Evolutionary conservation across 768 basidiomycete genomes (phyloP).

Genomic region (Mycena haematopus): DNA sequence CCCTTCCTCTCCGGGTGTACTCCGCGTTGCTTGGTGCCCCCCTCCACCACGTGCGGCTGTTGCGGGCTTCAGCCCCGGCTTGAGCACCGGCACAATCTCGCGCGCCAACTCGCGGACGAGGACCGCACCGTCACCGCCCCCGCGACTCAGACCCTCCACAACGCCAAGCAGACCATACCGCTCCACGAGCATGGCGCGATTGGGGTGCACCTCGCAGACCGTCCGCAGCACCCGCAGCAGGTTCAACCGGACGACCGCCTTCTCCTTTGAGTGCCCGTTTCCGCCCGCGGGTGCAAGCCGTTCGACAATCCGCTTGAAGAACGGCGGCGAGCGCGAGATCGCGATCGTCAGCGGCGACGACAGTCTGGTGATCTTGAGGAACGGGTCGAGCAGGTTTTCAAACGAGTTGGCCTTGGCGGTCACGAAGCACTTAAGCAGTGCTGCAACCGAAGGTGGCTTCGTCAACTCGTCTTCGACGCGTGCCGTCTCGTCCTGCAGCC

Average conservation of each 20-base stretch:
- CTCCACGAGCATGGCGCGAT: constrained; percentile 81
- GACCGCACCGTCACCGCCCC: constrained; percentile 82
- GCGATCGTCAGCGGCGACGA: constrained; percentile 77
- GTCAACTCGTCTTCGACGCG: constrained; percentile 90
- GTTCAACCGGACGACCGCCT: constrained; percentile 90
- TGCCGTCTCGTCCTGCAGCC: constrained; percentile 95
- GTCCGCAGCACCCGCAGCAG: constrained; percentile 83
- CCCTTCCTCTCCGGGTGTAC: constrained; percentile 30
- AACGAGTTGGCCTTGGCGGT: constrained; percentile 88
- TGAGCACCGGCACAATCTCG: constrained; percentile 81
- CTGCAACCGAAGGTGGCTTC: constrained; percentile 67
- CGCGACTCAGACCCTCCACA: constrained; percentile 79
- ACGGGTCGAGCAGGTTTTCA: constrained; percentile 90
- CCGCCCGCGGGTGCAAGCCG: constrained; percentile 62
- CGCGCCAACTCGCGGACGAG: constrained; percentile 88
- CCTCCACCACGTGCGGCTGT: constrained; percentile 31
- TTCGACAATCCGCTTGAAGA: constrained; percentile 90
- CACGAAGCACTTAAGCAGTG: constrained; percentile 80
- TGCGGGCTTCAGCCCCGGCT: constrained; percentile 70
- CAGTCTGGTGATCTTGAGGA: constrained; percentile 88
- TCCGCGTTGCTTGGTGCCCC: constrained; percentile 25
- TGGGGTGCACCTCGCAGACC: constrained; percentile 90
- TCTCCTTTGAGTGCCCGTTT: constrained; percentile 39
- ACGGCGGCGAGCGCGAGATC: constrained; percentile 76
- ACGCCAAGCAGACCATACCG: constrained; percentile 82